Conservation (phyloP, 2,329 filamentous ascomycete genomes). For the Thyridium curvatum region DNA sequence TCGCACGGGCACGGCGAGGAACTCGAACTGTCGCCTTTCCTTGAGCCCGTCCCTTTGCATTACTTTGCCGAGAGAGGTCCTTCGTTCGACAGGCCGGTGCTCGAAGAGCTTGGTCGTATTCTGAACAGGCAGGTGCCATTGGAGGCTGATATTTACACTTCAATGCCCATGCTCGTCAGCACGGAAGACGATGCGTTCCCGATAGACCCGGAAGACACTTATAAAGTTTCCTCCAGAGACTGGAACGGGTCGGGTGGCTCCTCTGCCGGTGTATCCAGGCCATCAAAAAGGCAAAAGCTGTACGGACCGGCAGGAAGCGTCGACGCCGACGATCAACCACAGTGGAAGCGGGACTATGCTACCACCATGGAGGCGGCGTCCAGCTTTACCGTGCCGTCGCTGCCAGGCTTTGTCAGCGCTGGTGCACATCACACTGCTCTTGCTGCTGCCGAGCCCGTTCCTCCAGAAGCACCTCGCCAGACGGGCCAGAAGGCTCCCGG, state of each 20-base stretch:
- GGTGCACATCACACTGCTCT: constrained; percentile 43
- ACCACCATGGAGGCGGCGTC: constrained; percentile 58
- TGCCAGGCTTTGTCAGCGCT: constrained; percentile 58
- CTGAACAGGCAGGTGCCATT: constrained; percentile 57
- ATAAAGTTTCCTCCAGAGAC: no score
- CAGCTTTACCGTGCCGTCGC: constrained; percentile 51
- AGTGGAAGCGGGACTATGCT: constrained; percentile 37
- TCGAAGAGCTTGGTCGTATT: constrained; percentile 66
- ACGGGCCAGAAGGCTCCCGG: constrained; percentile 4
- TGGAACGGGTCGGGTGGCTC: background rate
- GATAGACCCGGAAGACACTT: constrained; percentile 45
- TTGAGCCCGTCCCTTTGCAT: constrained; percentile 48
- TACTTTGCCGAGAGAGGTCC: constrained; percentile 58
- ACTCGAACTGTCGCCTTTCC: constrained; percentile 65
- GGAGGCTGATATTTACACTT: constrained; percentile 45
- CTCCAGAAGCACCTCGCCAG: constrained; percentile 10
- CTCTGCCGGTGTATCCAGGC: background rate
- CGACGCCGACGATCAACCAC: constrained; percentile 19
- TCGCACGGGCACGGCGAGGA: constrained; percentile 48
- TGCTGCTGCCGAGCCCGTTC: constrained; percentile 22
- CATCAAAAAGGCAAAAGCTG: constrained; percentile 18
- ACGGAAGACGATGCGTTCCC: constrained; percentile 66
- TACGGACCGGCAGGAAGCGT: constrained; percentile 19
- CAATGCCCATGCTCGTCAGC: constrained; percentile 45
- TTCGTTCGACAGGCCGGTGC: constrained; percentile 54